phyloP scores from a whole-genome alignment of 306 rosid genomes.

The Canavalia gladiata region DNA sequence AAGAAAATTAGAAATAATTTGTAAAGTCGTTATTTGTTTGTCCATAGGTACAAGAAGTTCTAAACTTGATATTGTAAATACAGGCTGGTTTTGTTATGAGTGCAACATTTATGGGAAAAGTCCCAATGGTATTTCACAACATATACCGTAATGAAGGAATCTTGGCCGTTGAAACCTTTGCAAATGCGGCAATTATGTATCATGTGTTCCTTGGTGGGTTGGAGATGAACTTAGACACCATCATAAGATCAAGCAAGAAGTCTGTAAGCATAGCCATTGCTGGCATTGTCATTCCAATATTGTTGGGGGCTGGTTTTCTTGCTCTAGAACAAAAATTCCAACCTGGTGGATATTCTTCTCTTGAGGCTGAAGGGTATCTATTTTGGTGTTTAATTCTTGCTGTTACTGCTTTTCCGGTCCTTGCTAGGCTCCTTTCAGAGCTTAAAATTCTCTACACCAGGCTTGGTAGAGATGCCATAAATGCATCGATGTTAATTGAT shows the following conservation, averaged over 20 bases:
- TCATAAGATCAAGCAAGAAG: slow-evolving; percentile 36
- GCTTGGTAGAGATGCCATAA: slow-evolving; percentile 49
- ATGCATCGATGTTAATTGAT: slow-evolving; percentile 50
- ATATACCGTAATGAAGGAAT: not conserved
- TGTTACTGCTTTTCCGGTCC: slow-evolving; percentile 50
- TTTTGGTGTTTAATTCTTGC: slow-evolving; percentile 43
- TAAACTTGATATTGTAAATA: not conserved
- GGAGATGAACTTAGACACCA: slow-evolving; percentile 48
- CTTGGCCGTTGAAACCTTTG: slow-evolving; percentile 32
- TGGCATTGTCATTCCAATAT: slow-evolving; percentile 43
- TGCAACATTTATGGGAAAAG: not conserved
- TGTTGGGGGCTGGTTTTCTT: slow-evolving; percentile 37
- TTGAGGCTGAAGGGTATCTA: not conserved
- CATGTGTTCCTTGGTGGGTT: slow-evolving; percentile 52
- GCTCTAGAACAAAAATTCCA: not conserved
- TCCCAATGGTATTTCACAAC: not conserved
- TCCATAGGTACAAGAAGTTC: not conserved
- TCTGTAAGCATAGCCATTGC: slow-evolving; percentile 36
- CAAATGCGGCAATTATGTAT: slow-evolving; percentile 39
- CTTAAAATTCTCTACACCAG: slow-evolving; percentile 54
- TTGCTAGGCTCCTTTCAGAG: slow-evolving; percentile 50
- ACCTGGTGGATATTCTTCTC: not conserved
- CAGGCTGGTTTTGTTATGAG: slow-evolving; percentile 43
- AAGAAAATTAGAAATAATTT: too few species aligned
- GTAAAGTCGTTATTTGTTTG: too few species aligned